Evolutionary conservation across 1,139 yeast genomes (phyloP), one percentile per base, ranked within the genome.

Genomic region (Magnusiomyces sp.): DNA sequence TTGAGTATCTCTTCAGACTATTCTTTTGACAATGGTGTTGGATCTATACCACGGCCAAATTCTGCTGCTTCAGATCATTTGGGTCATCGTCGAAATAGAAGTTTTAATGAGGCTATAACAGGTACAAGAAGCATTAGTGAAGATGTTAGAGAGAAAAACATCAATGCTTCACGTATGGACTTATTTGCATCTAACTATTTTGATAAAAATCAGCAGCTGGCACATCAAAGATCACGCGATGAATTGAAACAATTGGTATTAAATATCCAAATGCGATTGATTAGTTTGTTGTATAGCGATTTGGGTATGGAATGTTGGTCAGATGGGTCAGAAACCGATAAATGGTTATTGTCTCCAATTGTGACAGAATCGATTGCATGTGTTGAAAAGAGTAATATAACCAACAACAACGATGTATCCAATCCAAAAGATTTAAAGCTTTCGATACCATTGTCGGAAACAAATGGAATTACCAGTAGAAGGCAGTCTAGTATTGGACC

Each of bases 301-400:
- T 50, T 63, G 48, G 66, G 66, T 5, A 43, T 54, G 32, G 55
- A 58, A 19, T 59, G 61, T 10, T 63, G 64, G 63, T 55, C 45
- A 20, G 57, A 61, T 17, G 66, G 65, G 1, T 61, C 64, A n/a
- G 67, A 63, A 45, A 63, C 67, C 1, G 67, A 63, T 50, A 56
- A 58, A 36, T 63, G 66, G 66, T 45, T 63, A 40, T 51, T 54
- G 11, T 51, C 60, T 7, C 56, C 60, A 1, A 46, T 63, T 20
- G 64, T 62, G 2, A 45, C 45, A 34, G 48, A 46, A 14, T 45
- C 53, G 19, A 47, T 51, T 17, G 43, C 13, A 34, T 9, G 16
- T 11, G 38, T n/a, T 34, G 38, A n/a, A 14, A 34, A 34, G 6
- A 5, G 17, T 34, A 34, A 5, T n/a, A 9, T 34, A n/a, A 34